phyloP scores from a whole-genome alignment of 768 basidiomycete species.

The Hericium erinaceus region DNA sequence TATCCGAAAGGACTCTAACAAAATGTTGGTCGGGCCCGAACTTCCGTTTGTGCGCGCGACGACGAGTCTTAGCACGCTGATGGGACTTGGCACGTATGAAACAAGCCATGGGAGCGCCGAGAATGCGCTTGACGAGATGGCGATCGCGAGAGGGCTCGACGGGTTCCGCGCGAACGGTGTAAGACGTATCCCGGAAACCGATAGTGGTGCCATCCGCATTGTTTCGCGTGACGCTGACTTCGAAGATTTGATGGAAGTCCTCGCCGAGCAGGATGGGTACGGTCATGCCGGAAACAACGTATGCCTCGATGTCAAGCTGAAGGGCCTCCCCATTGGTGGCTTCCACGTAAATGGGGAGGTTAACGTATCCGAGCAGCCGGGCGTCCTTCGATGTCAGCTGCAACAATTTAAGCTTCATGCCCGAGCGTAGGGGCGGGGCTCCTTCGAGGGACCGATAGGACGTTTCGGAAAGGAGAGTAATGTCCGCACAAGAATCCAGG shows the following conservation, averaged over 20 bases:
- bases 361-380: slow-evolving; percentile 11
- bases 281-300: slow-evolving; percentile 19
- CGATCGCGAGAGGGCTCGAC: neutral
- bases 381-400: neutral
- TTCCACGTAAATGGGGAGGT: slow-evolving; percentile 18
- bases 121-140: neutral
- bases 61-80: neutral
- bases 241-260: slow-evolving; percentile 20
- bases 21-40: neutral
- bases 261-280: slow-evolving; percentile 23
- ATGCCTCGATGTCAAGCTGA: slow-evolving; percentile 19
- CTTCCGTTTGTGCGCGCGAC: neutral
- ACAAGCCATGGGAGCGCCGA: neutral
- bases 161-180: neutral
- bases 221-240: slow-evolving; percentile 9
- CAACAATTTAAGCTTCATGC: neutral
- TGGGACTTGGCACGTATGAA: neutral
- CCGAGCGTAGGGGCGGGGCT: neutral
- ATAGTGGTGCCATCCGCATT: slow-evolving; percentile 5
- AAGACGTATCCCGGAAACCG: neutral
- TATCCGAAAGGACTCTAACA: no score
- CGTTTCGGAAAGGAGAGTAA: neutral
- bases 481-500: neutral
- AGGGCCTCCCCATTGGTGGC: slow-evolving; percentile 14
- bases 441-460: neutral